Evolutionary conservation across 495 filamentous ascomycete species (phyloP), one percentile per base, ranked within the genome.

Genomic region (Podospora conica): DNA sequence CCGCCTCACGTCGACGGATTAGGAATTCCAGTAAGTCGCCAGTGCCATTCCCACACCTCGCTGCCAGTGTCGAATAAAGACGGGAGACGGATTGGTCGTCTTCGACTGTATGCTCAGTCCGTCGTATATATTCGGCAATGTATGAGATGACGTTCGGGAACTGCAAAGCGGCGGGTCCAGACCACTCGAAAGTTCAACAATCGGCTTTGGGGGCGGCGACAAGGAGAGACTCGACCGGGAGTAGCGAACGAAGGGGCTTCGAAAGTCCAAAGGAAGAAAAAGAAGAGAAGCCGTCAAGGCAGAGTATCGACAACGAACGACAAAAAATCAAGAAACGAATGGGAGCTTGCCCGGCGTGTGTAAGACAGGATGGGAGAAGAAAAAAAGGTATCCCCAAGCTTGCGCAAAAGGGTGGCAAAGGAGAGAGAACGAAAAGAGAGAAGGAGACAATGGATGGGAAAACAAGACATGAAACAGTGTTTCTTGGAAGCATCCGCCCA

Each of bases 141-240:
- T n/a, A n/a, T 48, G 40, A 48, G 18, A 48, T 18, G 40, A 7
- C 1, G 15, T 48, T 48, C 18, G 40, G 8, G 40, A n/a, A n/a
- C 18, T n/a, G 40, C 8, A 18, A 48, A n/a, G 15, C 18, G n/a
- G 18, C 3, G 5, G 48, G 61, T 53, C 54, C 8, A 21, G 27
- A 64, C 54, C 54, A 64, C 63, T n/a, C 25, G 9, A 9, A 27
- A 3, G 56, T 48, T 12, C 12, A 56, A 60, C 18, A 67, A 53
- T 23, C 20, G 20, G 25, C 48, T n/a, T n/a, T n/a, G n/a, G n/a
- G n/a, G 48, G 18, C 20, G 31, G 15, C 40, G 40, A 67, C 15
- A 58, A 60, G 21, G 23, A 29, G 28, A 23, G 56, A 60, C 66
- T 58, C 66, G 25, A 29, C 66, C 66, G 60, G 62, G 66, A 68